These are phyloP conservation scores for Aspergillus cristatus DNA, from an alignment of 495 filamentous ascomycete genomes.

Conservation along the genomic window DNA sequence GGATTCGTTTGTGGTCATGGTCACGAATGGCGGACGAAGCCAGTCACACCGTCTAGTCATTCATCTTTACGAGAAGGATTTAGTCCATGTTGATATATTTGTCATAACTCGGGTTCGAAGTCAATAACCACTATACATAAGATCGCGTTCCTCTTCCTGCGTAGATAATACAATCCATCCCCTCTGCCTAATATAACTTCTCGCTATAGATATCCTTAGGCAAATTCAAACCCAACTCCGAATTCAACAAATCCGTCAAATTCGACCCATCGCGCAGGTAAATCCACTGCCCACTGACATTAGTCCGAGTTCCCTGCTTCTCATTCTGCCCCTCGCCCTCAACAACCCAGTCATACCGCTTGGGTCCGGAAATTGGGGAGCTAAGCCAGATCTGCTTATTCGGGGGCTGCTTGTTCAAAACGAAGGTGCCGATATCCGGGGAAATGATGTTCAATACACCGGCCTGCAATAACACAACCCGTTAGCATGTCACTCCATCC, in stretches of 20 bases:
- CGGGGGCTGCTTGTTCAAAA: slow-evolving; percentile 95
- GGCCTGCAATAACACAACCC: slow-evolving; percentile 39
- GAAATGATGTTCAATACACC: slow-evolving; percentile 75
- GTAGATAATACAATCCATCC: no score
- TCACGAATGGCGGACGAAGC: no score
- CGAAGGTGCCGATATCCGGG: slow-evolving; percentile 61
- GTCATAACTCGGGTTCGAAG: no score
- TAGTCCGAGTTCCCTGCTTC: slow-evolving; percentile 58
- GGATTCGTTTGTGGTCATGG: no score
- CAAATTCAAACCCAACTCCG: slow-evolving; percentile 48
- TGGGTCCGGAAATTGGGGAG: slow-evolving; percentile 84
- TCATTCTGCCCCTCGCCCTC: slow-evolving; percentile 58
- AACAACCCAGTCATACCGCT: slow-evolving; percentile 81
- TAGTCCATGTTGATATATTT: no score
- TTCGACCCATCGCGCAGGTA: slow-evolving; percentile 74
- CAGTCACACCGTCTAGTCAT: no score
- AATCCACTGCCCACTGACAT: slow-evolving; percentile 58
- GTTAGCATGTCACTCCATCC: neutral
- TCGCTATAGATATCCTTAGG: slow-evolving; percentile 35
- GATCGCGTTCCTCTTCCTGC: no score
- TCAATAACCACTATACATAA: no score
- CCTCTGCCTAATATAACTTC: no score
- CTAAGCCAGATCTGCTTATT: slow-evolving; percentile 98
- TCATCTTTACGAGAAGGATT: no score
- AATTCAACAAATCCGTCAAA: slow-evolving; percentile 57